Base-by-base conservation (phyloP, 106 monocot species). In the Phalaenopsis equestris region DNA sequence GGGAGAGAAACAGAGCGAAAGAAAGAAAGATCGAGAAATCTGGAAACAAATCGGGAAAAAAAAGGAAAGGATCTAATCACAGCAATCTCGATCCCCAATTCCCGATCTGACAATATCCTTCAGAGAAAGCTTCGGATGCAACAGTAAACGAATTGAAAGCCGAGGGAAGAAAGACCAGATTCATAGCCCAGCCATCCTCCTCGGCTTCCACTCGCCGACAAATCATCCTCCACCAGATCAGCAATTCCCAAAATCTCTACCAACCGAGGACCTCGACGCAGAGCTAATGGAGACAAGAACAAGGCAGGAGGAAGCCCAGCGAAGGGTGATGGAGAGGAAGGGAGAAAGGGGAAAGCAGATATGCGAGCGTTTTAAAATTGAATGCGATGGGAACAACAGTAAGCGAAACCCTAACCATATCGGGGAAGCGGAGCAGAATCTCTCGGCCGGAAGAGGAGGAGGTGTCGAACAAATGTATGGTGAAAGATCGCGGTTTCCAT, bases 61-160 rank as follows among this genome's bases (percentile, higher is more conserved):
- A 45, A 4, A 4, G 43, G 43, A 45, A 45, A 12, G 12, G 52
- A 10, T 52, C 14, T 52, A 14, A 52, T 77, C 4, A 12, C 42
- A 15, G 38, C 6, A 41, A 55, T 23, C 52, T 2, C 11, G 61
- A 79, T 72, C 55, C 30, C 30, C 30, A 30, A 30, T 30, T 30
- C 30, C 57, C 78, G 52, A 45, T 56, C 15, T 43, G 58, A 15
- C 37, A 41, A 37, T 0, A 67, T 41, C 46, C 52, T 85, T 90
- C 90, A 70, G 72, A 87, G 81, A 90, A 90, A 21, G 87, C 73
- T 47, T 90, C 90, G 12, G 87, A 87, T 19, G 87, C 90, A 55
- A 75, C 85, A 21, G 80, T 83, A 55, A 87, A 87, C 1, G 87
- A 77, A 80, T 86, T 83, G 81, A 80, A 74, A 48, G 79, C 81